Conservation (phyloP, 345 rosid species). For the Gossypium longicalyx region DNA sequence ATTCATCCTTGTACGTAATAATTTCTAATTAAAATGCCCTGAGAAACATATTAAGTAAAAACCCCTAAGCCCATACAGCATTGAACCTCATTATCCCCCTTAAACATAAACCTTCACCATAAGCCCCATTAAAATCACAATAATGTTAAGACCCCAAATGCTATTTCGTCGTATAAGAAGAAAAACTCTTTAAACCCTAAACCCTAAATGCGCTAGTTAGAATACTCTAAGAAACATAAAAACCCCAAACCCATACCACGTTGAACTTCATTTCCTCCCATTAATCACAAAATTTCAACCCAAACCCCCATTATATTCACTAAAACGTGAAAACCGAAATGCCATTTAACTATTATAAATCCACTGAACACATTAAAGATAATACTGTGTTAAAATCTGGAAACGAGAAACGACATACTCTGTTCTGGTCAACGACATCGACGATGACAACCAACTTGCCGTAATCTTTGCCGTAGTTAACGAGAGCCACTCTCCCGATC, state of each 20-base stretch:
- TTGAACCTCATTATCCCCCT: not conserved
- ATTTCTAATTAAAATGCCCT: not conserved
- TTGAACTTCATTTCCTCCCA: not conserved
- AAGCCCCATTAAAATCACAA: too few relatives aligned
- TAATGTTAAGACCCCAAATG: too few relatives aligned
- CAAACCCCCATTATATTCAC: not conserved
- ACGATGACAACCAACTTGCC: constrained; percentile 86
- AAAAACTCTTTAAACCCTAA: too few relatives aligned
- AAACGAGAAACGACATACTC: constrained; percentile 31
- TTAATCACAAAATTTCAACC: not conserved
- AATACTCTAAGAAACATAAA: too few relatives aligned
- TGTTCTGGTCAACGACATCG: constrained; percentile 82
- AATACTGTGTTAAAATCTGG: not conserved
- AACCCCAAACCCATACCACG: not conserved
- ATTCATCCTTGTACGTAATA: not conserved
- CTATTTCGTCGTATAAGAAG: too few relatives aligned
- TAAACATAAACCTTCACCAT: too few relatives aligned
- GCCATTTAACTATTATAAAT: not conserved
- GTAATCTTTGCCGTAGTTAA: constrained; percentile 82
- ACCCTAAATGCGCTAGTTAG: too few relatives aligned
- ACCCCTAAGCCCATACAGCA: not conserved
- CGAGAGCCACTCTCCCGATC: constrained; percentile 89
- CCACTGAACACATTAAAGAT: not conserved
- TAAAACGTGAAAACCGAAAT: not conserved
- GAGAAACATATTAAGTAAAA: not conserved